These are phyloP conservation scores for Echium plantagineum DNA, from an alignment of 257 asterid species.

Conservation along the genomic window DNA sequence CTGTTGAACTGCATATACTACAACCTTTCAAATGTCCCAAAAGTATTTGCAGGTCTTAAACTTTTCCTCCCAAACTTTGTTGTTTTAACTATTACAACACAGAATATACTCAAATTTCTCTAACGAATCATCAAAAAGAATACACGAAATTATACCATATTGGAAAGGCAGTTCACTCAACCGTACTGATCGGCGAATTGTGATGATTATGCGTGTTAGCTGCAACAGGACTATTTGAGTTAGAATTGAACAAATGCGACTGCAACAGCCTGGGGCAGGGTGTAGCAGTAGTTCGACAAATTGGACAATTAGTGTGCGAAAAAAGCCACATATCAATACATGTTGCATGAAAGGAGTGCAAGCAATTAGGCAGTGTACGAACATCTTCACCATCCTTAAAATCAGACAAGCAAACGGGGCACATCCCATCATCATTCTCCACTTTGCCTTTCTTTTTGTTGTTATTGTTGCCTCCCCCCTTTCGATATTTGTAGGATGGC, in stretches of 20 bases:
- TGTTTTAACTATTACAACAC: not conserved
- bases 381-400: not conserved
- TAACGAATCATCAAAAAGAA: no score
- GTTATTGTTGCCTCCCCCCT: not conserved
- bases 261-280: not conserved
- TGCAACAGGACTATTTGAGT: not conserved
- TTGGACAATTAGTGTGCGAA: not conserved
- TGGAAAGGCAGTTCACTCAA: not conserved
- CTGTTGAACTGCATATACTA: no score
- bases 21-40: no score
- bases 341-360: not conserved
- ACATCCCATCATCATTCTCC: slow-evolving; percentile 5
- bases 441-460: not conserved
- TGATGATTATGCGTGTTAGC: not conserved
- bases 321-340: not conserved
- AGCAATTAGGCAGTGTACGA: not conserved
- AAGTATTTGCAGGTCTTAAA: no score
- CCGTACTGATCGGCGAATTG: not conserved
- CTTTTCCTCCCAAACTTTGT: not conserved
- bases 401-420: slow-evolving; percentile 12
- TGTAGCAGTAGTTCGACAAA: not conserved
- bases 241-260: not conserved
- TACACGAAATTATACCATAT: no score
- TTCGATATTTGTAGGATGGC: slow-evolving; percentile 24
- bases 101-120: no score